Percentiles rank a stretch among this genome's conserved stretches.
These are phyloP conservation scores for Sungouiozyma intestinalis DNA, from an alignment of 805 yeast genomes.

Conservation along the genomic window DNA sequence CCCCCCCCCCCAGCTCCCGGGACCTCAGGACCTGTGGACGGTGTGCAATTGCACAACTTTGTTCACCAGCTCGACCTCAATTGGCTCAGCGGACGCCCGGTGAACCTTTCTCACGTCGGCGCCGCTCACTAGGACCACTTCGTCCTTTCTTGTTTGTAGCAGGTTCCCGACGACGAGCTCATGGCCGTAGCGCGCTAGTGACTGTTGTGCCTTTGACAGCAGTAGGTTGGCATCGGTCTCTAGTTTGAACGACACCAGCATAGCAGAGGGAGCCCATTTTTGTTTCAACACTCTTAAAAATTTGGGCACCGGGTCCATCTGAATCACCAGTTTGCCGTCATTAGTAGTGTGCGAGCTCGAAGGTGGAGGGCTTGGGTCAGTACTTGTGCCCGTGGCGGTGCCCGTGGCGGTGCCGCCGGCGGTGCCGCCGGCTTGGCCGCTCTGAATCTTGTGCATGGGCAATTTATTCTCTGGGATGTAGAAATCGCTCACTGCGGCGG, in stretches of 20 bases:
- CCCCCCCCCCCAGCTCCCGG: too few species aligned
- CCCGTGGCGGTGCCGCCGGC: too few species aligned
- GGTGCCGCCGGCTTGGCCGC: too few species aligned
- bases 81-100: constrained; percentile 47
- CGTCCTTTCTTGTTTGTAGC: constrained; percentile 75
- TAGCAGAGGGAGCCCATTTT: constrained; percentile 88
- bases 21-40: background rate
- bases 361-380: constrained; percentile 29
- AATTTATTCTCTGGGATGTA: constrained; percentile 75
- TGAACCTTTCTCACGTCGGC: constrained; percentile 18
- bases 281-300: constrained; percentile 80
- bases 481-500: constrained; percentile 96
- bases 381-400: too few species aligned
- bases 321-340: constrained; percentile 63
- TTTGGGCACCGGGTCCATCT: constrained; percentile 92
- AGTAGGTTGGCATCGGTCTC: constrained; percentile 73
- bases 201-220: constrained; percentile 62
- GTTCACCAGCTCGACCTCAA: constrained; percentile 47
- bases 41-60: constrained; percentile 69
- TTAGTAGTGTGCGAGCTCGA: constrained; percentile 14
- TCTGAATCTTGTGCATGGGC: constrained; percentile 91
- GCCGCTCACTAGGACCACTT: constrained; percentile 64
- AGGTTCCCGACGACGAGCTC: constrained; percentile 90
- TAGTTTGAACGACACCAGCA: constrained; percentile 86
- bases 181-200: constrained; percentile 76